Evolutionary conservation across 1,284 basidiomycete genomes (phyloP), one percentile per base, ranked within the genome.

Genomic region (Malassezia restricta): DNA sequence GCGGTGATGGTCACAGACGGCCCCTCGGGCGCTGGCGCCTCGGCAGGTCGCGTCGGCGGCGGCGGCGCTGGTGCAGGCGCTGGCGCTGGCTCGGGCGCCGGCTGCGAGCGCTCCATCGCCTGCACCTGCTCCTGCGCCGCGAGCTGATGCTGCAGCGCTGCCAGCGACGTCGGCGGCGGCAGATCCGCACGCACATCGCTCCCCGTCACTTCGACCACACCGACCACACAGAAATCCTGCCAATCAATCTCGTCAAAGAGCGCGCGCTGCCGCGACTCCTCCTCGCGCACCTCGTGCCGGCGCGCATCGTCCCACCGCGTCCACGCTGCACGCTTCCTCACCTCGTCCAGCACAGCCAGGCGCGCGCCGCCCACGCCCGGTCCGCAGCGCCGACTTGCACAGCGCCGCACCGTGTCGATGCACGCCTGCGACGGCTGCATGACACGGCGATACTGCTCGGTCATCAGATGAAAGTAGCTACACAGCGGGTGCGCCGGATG

Each of bases 161-260:
- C 83, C 29, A 95, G 82, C 62, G 82, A 91, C 81, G 92, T 92
- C 0, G 94, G 94, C 24, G 87, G 84, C 8, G 94, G 94, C 27
- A 99, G 78, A 67, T 96, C 90, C 28, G 90, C 83, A 40, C 73
- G 66, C 31, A 63, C 68, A 73, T 98, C 94, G 5, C 85, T 85
- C 46, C 84, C 82, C 8, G 94, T 98, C 68, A 98, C 94, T 74
- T 98, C 94, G 63, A 98, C 95, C 17, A 92, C 98, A 71, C 95
- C 89, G 14, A 96, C 94, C 55, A 95, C 88, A 47, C 91, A 88
- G 76, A 96, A 98, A 75, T 98, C 94, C 69, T 98, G 89, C 94
- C 94, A 99, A 73, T 98, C 94, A 68, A 99, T 96, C 71, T 91
- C 87, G 43, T 88, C 86, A 70, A 95, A 71, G 9, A 63, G 59